Evolutionary conservation across 78 protist species (phyloP).

Genomic region (Anaeramoeba flamelloides): DNA sequence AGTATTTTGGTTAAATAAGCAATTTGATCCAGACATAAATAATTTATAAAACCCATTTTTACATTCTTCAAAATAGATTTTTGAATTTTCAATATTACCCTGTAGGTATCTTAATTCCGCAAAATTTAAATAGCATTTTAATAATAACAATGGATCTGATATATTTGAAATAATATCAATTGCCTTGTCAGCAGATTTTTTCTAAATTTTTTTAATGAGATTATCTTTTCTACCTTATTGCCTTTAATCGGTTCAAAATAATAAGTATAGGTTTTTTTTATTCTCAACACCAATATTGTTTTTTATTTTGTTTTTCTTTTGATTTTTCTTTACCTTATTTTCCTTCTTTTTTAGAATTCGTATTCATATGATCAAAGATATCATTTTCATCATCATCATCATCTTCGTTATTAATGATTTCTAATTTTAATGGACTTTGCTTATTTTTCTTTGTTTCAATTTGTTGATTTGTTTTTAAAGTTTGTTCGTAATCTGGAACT

Average conservation of each 20-base stretch:
- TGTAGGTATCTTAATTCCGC: not conserved
- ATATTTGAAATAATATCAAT: not conserved
- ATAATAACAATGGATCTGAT: not conserved
- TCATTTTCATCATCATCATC: not conserved
- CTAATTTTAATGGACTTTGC: not conserved
- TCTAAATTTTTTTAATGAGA: not conserved
- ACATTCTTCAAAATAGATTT: too few species aligned
- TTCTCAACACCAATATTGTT: too few species aligned
- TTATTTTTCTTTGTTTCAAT: not conserved
- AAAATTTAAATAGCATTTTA: not conserved
- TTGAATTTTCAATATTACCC: too few species aligned
- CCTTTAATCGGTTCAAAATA: too few species aligned
- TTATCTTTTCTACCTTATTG: too few species aligned
- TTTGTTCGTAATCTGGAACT: not conserved
- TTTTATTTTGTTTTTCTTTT: not conserved
- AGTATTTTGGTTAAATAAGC: too few species aligned
- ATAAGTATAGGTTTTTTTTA: too few species aligned
- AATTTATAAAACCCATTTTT: too few species aligned
- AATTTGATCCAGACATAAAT: too few species aligned
- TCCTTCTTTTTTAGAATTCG: not conserved
- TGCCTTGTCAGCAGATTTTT: not conserved
- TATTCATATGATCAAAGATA: not conserved
- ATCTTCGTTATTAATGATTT: not conserved
- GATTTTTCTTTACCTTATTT: not conserved
- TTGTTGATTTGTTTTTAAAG: not conserved